These are phyloP conservation scores for Diaporthe ilicicola DNA, from an alignment of 2,329 filamentous ascomycete species.

Conservation along the genomic window DNA sequence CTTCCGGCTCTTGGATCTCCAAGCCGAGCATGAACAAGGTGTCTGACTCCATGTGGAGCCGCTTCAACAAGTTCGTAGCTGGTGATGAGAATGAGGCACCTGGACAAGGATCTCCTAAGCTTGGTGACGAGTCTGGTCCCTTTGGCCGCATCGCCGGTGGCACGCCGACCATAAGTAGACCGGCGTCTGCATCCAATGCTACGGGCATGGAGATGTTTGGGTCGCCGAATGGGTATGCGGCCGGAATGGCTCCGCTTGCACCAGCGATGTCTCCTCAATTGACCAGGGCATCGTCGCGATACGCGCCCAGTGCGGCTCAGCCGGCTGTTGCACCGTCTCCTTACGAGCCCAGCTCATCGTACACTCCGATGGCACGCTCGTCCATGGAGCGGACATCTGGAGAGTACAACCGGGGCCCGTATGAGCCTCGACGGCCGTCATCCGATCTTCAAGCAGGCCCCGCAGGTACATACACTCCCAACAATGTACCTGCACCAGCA, in stretches of 20 bases:
- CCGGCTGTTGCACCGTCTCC: conserved; percentile 38
- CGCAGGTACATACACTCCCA: conserved; percentile 45
- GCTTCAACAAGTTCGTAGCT: conserved; percentile 95
- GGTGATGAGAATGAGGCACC: conserved; percentile 82
- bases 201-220: conserved; percentile 80
- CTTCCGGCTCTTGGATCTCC: conserved; percentile 86
- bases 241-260: conserved; percentile 43
- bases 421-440: conserved; percentile 52
- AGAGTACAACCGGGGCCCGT: conserved; percentile 50
- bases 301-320: conserved; percentile 52
- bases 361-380: conserved; percentile 47
- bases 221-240: conserved; percentile 48
- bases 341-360: conserved; percentile 40
- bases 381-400: conserved; percentile 56
- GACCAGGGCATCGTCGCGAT: conserved; percentile 59
- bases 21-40: conserved; percentile 97
- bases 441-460: conserved; percentile 49
- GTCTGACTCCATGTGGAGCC: conserved; percentile 87
- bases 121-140: conserved; percentile 73
- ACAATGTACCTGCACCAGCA: conserved; percentile 40
- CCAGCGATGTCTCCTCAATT: conserved; percentile 46
- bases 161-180: conserved; percentile 77
- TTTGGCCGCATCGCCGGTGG: conserved; percentile 84
- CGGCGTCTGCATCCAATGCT: conserved; percentile 71
- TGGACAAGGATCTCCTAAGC: conserved; percentile 64